Evolutionary conservation across 1,139 yeast genomes (phyloP).

Genomic region (Pichia cactophila): DNA sequence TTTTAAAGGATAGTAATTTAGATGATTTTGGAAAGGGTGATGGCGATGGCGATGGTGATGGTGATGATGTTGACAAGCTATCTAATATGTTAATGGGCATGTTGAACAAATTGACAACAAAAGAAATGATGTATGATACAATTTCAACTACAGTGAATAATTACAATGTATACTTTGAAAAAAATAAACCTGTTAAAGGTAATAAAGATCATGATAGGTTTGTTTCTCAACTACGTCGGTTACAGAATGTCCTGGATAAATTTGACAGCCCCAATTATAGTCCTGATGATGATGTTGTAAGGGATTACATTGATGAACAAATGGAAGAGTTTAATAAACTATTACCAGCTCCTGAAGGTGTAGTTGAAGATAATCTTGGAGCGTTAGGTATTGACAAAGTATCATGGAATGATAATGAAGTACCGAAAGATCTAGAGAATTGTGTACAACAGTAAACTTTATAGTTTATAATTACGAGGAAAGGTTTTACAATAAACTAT

Average conservation of each 20-base stretch:
- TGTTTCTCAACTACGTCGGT: constrained; percentile 46
- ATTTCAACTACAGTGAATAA: constrained; percentile 71
- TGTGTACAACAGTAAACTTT: constrained; percentile 24
- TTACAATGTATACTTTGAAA: constrained; percentile 54
- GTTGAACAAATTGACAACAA: constrained; percentile 78
- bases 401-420: constrained; percentile 24
- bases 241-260: constrained; percentile 45
- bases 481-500: neutral
- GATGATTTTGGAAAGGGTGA: constrained; percentile 18
- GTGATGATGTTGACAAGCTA: constrained; percentile 42
- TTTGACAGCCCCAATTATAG: constrained; percentile 51
- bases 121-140: constrained; percentile 83
- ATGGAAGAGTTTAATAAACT: constrained; percentile 69
- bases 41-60: constrained; percentile 29
- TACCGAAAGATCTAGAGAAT: constrained; percentile 27
- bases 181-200: constrained; percentile 32
- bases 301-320: constrained; percentile 47
- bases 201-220: constrained; percentile 36
- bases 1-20: neutral
- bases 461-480: neutral
- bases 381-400: constrained; percentile 28
- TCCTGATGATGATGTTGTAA: constrained; percentile 43
- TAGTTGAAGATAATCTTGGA: constrained; percentile 58
- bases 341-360: constrained; percentile 83
- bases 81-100: constrained; percentile 66